Percentiles rank a stretch among this genome's conserved stretches.
Evolutionary conservation across 192 early-diverging fungal species (phyloP).

Genomic region (Thoreauomyces humboldtii): DNA sequence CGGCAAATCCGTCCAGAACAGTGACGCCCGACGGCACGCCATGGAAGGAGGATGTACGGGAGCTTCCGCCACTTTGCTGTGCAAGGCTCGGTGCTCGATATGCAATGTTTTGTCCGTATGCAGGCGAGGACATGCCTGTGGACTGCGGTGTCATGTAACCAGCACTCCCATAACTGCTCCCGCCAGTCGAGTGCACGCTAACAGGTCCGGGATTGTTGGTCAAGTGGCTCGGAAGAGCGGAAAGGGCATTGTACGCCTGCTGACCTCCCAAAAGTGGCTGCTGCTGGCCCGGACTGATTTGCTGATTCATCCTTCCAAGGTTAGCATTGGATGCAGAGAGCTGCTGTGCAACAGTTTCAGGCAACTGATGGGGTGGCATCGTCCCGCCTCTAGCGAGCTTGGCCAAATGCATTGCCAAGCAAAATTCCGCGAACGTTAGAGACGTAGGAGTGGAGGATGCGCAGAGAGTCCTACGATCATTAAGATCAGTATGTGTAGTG

Average conservation of each 20-base stretch:
- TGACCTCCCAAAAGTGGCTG: neutral
- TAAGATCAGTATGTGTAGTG: neutral
- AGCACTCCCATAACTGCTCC: neutral
- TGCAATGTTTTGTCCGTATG: neutral
- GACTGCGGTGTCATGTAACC: conserved; percentile 5
- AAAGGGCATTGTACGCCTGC: neutral
- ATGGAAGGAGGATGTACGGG: conserved; percentile 10
- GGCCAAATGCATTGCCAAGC: conserved; percentile 48
- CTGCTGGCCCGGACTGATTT: neutral
- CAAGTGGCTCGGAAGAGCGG: neutral
- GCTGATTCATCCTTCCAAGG: neutral
- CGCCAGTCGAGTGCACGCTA: conserved; percentile 4
- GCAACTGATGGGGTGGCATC: conserved; percentile 38
- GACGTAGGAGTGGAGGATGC: conserved; percentile 29
- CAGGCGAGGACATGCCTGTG: too few species aligned
- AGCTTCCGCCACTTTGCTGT: neutral
- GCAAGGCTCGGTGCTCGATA: conserved; percentile 1
- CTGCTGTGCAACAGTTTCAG: conserved; percentile 40
- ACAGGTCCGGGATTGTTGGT: neutral
- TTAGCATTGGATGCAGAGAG: conserved; percentile 27
- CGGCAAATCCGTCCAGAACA: conserved; percentile 34
- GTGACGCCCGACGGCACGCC: conserved; percentile 17
- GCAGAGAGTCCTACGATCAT: conserved; percentile 33
- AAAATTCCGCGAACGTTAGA: conserved; percentile 51
- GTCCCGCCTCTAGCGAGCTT: conserved; percentile 34